These are phyloP conservation scores for Tetracladium setigerum DNA, from an alignment of 495 filamentous ascomycete genomes.

Conservation along the genomic window DNA sequence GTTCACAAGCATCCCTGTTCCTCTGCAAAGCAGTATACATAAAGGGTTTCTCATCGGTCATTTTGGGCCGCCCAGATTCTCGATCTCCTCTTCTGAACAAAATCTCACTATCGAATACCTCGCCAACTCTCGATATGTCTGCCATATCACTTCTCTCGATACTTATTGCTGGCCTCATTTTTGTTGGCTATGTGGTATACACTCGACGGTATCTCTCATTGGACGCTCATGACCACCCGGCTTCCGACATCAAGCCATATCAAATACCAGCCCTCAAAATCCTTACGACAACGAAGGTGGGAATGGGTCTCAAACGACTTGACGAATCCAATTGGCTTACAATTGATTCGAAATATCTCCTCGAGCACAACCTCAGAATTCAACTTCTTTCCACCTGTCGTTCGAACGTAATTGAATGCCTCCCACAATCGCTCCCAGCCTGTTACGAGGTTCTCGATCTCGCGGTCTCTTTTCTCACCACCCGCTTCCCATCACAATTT, in stretches of 20 bases:
- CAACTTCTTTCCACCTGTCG: constrained; percentile 34
- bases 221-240: neutral
- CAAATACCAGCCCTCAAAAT: constrained; percentile 11
- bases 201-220: too few species aligned
- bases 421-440: constrained; percentile 41
- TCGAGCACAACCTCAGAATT: constrained; percentile 37
- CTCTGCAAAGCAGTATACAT: too few species aligned
- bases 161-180: too few species aligned
- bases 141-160: too few species aligned
- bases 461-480: constrained; percentile 41
- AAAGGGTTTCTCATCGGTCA: too few species aligned
- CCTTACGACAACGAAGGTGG: constrained; percentile 23
- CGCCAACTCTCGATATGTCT: too few species aligned
- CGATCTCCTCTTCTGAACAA: too few species aligned
- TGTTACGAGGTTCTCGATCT: constrained; percentile 44
- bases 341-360: constrained; percentile 43
- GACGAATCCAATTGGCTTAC: constrained; percentile 47
- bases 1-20: too few species aligned
- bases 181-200: too few species aligned
- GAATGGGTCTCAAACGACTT: constrained; percentile 48
- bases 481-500: constrained; percentile 41
- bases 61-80: too few species aligned
- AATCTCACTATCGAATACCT: too few species aligned
- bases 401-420: constrained; percentile 37
- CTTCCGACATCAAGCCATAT: constrained; percentile 10